Conservation (phyloP, 179 eudicot genomes). For the Beta corolliflora region DNA sequence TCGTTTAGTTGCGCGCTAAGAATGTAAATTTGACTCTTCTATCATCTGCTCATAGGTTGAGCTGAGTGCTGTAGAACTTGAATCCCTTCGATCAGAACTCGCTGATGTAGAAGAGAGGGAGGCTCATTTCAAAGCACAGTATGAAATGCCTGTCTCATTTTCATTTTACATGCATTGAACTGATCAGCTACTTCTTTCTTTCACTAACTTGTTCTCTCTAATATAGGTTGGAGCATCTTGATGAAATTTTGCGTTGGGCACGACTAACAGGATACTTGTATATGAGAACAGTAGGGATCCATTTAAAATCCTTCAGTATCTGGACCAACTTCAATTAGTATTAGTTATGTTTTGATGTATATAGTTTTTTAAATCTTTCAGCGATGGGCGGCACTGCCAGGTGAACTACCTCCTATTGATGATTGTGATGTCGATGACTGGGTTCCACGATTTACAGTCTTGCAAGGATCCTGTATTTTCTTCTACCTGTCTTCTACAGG, state of each 20-base stretch:
- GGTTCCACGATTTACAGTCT: constrained; percentile 92
- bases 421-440: constrained; percentile 94
- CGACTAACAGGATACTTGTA: constrained; percentile 85
- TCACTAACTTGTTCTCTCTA: constrained; percentile 4
- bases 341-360: neutral
- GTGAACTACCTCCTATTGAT: constrained; percentile 88
- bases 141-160: constrained; percentile 29
- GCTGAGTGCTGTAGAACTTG: constrained; percentile 72
- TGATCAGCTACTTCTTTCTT: neutral
- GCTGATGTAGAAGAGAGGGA: constrained; percentile 80
- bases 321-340: neutral
- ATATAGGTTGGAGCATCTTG: constrained; percentile 82
- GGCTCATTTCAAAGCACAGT: constrained; percentile 93
- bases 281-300: constrained; percentile 59
- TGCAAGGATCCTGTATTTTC: constrained; percentile 82
- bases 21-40: neutral
- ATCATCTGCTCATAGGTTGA: constrained; percentile 49
- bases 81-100: constrained; percentile 82
- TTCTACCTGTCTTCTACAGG: constrained; percentile 78
- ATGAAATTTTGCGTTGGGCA: constrained; percentile 71
- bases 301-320: constrained; percentile 1
- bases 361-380: constrained; percentile 24
- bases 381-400: constrained; percentile 99
- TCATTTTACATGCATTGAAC: neutral
- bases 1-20: neutral